Percentiles rank a stretch among this genome's conserved stretches.
Conservation (phyloP, 495 filamentous ascomycete species). For the Pseudomonodictys pantanalensis region DNA sequence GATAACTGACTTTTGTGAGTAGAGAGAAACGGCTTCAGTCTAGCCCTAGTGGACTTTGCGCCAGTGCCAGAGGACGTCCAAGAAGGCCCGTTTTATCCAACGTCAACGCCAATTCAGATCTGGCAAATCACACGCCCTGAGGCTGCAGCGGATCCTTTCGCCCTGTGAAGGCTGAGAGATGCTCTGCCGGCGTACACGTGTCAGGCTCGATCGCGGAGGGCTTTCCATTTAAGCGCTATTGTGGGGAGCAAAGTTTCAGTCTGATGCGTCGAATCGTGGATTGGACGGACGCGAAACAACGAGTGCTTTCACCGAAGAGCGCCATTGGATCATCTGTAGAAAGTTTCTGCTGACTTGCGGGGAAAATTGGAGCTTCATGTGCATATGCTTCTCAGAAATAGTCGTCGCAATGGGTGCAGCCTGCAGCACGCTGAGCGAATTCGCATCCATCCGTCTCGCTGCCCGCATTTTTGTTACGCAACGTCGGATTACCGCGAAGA, state of each 20-base stretch:
- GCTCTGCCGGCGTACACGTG: constrained; percentile 1
- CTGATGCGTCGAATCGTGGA: constrained; percentile 3
- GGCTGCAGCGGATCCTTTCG: constrained; percentile 6
- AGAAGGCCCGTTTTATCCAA: constrained; percentile 39
- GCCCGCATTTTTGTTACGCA: constrained; percentile 13
- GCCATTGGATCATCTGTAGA: background rate
- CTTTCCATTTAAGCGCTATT: background rate
- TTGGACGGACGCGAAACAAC: background rate
- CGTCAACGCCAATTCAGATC: constrained; percentile 38
- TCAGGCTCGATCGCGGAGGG: background rate
- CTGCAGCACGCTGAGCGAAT: constrained; percentile 6
- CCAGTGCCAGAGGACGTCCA: constrained; percentile 26
- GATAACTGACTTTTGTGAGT: constrained; percentile 27
- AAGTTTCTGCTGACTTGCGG: background rate
- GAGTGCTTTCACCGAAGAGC: constrained; percentile 2
- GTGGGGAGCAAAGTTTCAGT: background rate
- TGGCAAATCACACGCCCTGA: constrained; percentile 28
- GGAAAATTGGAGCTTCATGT: constrained; percentile 16
- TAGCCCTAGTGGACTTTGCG: constrained; percentile 33
- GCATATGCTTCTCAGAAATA: constrained; percentile 3
- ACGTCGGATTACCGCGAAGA: background rate
- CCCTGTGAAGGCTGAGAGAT: background rate
- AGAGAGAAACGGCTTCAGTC: constrained; percentile 34
- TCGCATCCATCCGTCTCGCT: background rate
- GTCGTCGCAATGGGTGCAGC: constrained; percentile 10